Conservation (phyloP, 2,329 filamentous ascomycete genomes). For the Exophiala calicioides region DNA sequence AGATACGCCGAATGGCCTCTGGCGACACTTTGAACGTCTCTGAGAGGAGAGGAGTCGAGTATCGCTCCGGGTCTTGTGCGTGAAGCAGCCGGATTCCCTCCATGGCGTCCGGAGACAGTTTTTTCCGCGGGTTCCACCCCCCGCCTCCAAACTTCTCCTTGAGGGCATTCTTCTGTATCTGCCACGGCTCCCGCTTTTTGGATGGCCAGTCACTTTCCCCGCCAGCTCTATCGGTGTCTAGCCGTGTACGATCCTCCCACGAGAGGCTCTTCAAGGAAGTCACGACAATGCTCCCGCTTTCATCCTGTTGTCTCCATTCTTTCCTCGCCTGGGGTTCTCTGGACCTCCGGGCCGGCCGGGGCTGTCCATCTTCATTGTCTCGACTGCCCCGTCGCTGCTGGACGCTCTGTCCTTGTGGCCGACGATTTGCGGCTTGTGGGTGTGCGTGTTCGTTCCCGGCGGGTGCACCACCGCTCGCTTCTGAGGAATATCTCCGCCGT, state of each 20-base stretch:
- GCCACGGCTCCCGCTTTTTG: slow-evolving; percentile 61
- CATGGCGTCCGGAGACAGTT: slow-evolving; percentile 85
- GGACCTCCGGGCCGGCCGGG: no score
- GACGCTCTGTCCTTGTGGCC: no score
- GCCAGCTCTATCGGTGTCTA: slow-evolving; percentile 14
- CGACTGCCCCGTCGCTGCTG: no score
- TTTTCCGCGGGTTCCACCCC: slow-evolving; percentile 79
- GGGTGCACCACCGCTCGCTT: not conserved
- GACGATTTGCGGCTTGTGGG: not conserved
- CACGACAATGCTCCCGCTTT: no score
- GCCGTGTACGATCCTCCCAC: no score
- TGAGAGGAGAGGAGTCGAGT: slow-evolving; percentile 72
- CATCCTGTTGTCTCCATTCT: no score
- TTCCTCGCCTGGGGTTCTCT: no score
- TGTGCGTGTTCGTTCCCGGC: not conserved
- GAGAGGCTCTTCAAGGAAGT: no score
- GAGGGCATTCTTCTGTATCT: slow-evolving; percentile 71
- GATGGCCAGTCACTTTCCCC: no score
- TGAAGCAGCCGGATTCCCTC: slow-evolving; percentile 86
- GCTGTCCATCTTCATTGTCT: no score
- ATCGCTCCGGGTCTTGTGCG: slow-evolving; percentile 71
- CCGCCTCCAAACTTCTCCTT: slow-evolving; percentile 74
- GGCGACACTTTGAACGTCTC: slow-evolving; percentile 80
- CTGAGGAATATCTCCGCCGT: slow-evolving; percentile 17
- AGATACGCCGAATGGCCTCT: slow-evolving; percentile 82